Evolutionary conservation across 2,329 filamentous ascomycete species (phyloP), one percentile per base, ranked within the genome.

Genomic region (Clarireedia homoeocarpa): DNA sequence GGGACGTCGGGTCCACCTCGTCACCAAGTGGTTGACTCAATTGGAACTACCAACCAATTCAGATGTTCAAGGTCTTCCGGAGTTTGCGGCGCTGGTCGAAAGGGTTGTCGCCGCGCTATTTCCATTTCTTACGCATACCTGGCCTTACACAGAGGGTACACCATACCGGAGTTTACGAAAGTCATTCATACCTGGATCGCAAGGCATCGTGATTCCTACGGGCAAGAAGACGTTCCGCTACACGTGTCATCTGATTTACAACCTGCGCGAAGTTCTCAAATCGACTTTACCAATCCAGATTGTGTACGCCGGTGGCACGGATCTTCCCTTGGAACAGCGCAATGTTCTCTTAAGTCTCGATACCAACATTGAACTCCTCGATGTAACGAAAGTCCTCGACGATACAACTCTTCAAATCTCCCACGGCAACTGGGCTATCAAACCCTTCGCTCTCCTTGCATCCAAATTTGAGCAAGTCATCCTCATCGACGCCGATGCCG

Each of bases 381-480:
- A 59, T 34, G 27, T 59, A 17, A 44, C 51, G 4, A 48, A 24
- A 3, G 42, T 54, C 10, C 30, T 59, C 10, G 34, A 59, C 24
- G 55, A 51, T 6, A 46, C 12, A 4, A 54, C 53, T 17, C 38
- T 52, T 15, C 36, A 51, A 5, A 5, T 55, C 9, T 49, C 39
- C 10, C 30, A 54, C 42, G 27, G 40, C 27, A 48, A 36, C 15
- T 74, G 72, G 71, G 73, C 73, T 14, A 70, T 74, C 49, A 75
- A 75, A 47, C 63, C 72, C 3, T 75, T 75, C 20, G 73, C 73
- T 6, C 66, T 66, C 0, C 61, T 75, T 10, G 71, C 69, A 1
- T 70, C 69, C 9, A 60, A 54, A 1, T 74, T 71, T 52, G 67
- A 71, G 14, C 61, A 73, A 26, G 71, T 73, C 3, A 67, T 74